Conservation (phyloP, 2,329 filamentous ascomycete genomes). For the Dactylellina cionopaga region DNA sequence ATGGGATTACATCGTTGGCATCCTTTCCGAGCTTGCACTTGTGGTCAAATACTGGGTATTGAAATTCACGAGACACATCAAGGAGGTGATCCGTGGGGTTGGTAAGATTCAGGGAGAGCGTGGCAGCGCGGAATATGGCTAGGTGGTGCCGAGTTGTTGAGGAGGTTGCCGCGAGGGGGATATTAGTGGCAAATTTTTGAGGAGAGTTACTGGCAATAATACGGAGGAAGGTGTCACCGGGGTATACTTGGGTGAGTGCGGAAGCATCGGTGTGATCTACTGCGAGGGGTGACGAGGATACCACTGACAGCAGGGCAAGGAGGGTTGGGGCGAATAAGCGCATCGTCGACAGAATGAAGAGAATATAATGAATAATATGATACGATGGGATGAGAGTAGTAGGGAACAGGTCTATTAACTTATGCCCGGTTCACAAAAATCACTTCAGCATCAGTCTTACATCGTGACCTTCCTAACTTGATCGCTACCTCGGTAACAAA, state of each 20-base stretch:
- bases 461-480: no score
- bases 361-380: no score
- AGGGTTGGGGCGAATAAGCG: not conserved
- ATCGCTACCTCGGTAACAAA: no score
- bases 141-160: conserved; percentile 7
- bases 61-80: conserved; percentile 13
- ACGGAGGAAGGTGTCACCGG: conserved; percentile 15
- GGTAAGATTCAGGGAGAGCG: not conserved
- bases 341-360: no score
- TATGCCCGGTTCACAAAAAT: no score
- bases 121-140: conserved; percentile 14
- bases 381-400: no score
- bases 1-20: conserved; percentile 17
- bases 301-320: not conserved
- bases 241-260: not conserved
- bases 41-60: conserved; percentile 30
- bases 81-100: conserved; percentile 12
- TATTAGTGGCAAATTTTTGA: conserved; percentile 14
- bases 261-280: not conserved
- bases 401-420: no score
- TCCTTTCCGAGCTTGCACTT: conserved; percentile 35
- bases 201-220: not conserved
- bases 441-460: no score
- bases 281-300: not conserved
- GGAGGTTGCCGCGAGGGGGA: not conserved